Conservation (phyloP, 257 asterid genomes). For the Ilex asprella region DNA sequence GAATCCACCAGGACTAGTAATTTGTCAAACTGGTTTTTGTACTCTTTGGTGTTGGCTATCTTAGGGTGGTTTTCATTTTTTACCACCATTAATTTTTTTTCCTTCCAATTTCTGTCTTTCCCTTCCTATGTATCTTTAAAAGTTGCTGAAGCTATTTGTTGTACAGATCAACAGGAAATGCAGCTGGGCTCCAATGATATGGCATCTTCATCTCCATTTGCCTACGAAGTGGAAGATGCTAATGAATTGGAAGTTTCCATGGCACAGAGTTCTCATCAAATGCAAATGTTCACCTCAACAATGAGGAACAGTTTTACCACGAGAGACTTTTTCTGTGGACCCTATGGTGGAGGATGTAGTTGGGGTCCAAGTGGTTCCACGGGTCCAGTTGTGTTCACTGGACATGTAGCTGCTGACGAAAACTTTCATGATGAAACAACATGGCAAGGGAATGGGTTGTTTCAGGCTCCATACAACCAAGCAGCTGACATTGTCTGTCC, state of each 20-base stretch:
- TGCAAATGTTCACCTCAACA: constrained; percentile 29
- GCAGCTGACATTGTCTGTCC: constrained; percentile 35
- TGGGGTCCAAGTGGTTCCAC: constrained; percentile 24
- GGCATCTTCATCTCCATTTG: constrained; percentile 24
- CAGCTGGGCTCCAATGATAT: constrained; percentile 25
- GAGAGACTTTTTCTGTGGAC: constrained; percentile 30
- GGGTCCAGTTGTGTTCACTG: constrained; percentile 27
- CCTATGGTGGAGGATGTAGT: constrained; percentile 26
- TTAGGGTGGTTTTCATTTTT: not conserved
- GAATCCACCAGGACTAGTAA: not conserved
- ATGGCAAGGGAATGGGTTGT: constrained; percentile 37
- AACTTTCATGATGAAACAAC: constrained; percentile 35
- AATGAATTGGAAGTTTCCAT: constrained; percentile 25
- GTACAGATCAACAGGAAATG: constrained; percentile 34
- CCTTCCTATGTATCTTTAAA: not conserved
- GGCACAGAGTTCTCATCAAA: constrained; percentile 35
- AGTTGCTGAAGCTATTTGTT: not conserved
- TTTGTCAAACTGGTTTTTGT: not conserved
- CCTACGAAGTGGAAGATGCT: constrained; percentile 22
- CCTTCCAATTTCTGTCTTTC: not conserved
- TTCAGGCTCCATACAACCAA: constrained; percentile 28
- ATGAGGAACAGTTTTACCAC: constrained; percentile 31
- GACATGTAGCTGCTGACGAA: constrained; percentile 24
- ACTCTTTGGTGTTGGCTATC: not conserved
- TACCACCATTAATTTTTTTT: not conserved